Evolutionary conservation across 768 basidiomycete species (phyloP).

Genomic region (Mycena leptocephala): DNA sequence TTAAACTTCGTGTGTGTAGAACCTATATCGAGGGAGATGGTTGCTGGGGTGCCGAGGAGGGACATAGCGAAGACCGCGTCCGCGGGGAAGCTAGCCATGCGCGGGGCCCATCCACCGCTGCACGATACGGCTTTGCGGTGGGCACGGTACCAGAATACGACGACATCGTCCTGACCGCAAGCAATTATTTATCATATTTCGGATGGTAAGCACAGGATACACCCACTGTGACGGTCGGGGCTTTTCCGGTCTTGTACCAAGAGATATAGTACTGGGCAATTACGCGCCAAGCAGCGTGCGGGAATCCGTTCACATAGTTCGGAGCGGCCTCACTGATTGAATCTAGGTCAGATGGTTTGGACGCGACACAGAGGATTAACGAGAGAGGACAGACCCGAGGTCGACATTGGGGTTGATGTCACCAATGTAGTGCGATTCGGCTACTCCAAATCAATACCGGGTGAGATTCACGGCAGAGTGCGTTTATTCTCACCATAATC

Average conservation of each 20-base stretch:
- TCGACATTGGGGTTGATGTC: slow-evolving; percentile 44
- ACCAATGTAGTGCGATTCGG: slow-evolving; percentile 61
- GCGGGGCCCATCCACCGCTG: slow-evolving; percentile 45
- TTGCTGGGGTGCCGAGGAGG: slow-evolving; percentile 49
- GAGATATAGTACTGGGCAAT: slow-evolving; percentile 45
- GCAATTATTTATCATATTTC: slow-evolving; percentile 15
- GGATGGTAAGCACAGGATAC: too few species aligned
- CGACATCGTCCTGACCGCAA: slow-evolving; percentile 37
- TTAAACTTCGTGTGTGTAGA: too few species aligned
- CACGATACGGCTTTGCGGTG: slow-evolving; percentile 42
- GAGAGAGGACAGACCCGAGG: slow-evolving; percentile 30
- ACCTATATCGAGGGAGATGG: too few species aligned
- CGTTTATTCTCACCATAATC: slow-evolving; percentile 36
- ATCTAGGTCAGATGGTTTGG: too few species aligned
- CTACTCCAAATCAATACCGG: slow-evolving; percentile 3
- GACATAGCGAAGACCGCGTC: slow-evolving; percentile 58
- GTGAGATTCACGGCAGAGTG: neutral
- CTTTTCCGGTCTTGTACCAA: slow-evolving; percentile 41
- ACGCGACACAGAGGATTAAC: too few species aligned
- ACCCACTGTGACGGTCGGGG: slow-evolving; percentile 47
- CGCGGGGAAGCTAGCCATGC: slow-evolving; percentile 47
- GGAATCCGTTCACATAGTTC: slow-evolving; percentile 44
- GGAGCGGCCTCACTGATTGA: slow-evolving; percentile 32
- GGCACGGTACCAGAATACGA: slow-evolving; percentile 46
- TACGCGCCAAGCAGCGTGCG: slow-evolving; percentile 41